Base-by-base conservation (phyloP, 2,329 filamentous ascomycete species). In the Aureobasidium melanogenum region DNA sequence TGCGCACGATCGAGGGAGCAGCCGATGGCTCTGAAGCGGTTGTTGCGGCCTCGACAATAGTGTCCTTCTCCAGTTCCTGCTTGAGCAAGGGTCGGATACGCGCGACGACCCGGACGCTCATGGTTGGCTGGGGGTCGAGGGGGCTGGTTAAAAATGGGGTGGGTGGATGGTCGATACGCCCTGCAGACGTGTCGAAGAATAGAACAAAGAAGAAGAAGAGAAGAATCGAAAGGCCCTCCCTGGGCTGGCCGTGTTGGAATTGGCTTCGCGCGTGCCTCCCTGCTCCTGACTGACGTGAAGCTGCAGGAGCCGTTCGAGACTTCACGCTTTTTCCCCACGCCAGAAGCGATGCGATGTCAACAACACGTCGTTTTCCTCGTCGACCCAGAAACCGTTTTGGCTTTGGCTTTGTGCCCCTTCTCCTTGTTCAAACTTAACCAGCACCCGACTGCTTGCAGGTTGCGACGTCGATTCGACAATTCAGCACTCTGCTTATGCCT, bases 11-110 rank as follows among this genome's bases (percentile, higher is more conserved):
- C 28, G 82, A 84, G 22, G 85, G 80, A 66, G 80, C 82, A 66
- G 68, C 69, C 48, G 63, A 65, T 17, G 70, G 68, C 9, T 73
- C 73, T 24, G 71, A 69, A 28, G 71, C 63, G 12, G 66, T 62
- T 17, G 86, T 82, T 62, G 80, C 82, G 64, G 81, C 84, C 52
- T 77, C 80, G 66, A 97, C 87, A 67, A 97, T 96, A 63, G 89
- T 83, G 77, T 97, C 93, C 74, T 88, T 88, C 71, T 94, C 89
- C 62, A 88, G 80, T 79, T 97, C 94, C 65, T 88, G 86, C 68
- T 89, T 87, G 65, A 97, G 84, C 65, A 97, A 83, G 57, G 93
- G 93, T 68, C 93, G 87, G 69, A 99, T 89, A 67, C 94, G 85
- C 63, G 93, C 92, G 66, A 97, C 89, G 63, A 97, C 92, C 71